Evolutionary conservation across 352 stramenopile genomes (phyloP), one percentile per base, ranked within the genome.

Genomic region (Elongisporangium prolatum): DNA sequence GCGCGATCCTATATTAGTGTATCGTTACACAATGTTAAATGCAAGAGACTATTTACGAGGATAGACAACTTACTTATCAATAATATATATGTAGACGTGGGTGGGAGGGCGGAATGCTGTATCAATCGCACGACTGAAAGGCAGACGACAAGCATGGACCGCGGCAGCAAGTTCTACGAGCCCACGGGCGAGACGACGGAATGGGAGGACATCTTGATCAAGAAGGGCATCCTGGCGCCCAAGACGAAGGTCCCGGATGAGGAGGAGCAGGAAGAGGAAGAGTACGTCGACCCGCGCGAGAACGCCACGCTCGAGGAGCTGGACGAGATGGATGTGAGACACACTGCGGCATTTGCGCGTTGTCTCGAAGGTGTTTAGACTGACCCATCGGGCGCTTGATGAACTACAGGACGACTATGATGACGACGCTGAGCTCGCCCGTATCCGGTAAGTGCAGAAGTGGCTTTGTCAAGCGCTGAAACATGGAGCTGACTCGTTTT

Each of bases 151-250:
- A 54, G 49, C 9, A 60, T 64, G 37, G 84, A 93, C 64, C 84
- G 84, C 47, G 86, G 86, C 47, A 88, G 84, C 65, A 89, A 91
- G 68, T 84, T 72, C 62, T 95, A 95, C 74, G 86, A 73, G 69
- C 84, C 84, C 18, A 95, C 86, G 63, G 86, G 86, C 62, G 86
- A 95, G 74, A 95, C 86, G 58, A 95, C 86, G 25, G 84, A 95
- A 71, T 95, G 86, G 86, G 86, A 95, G 68, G 86, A 95, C 56
- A 95, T 95, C 62, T 67, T 95, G 56, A 69, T 95, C 51, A 95
- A 94, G 71, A 92, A 91, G 61, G 86, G 86, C 6, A 95, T 95
- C 61, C 65, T 95, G 24, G 86, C 86, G 21, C 86, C 86, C 48
- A 95, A 94, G 82, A 92, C 80, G 47, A 95, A 95, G 70, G 86